Conservation (phyloP, 129 eudicot species). For the Arctium lappa region DNA sequence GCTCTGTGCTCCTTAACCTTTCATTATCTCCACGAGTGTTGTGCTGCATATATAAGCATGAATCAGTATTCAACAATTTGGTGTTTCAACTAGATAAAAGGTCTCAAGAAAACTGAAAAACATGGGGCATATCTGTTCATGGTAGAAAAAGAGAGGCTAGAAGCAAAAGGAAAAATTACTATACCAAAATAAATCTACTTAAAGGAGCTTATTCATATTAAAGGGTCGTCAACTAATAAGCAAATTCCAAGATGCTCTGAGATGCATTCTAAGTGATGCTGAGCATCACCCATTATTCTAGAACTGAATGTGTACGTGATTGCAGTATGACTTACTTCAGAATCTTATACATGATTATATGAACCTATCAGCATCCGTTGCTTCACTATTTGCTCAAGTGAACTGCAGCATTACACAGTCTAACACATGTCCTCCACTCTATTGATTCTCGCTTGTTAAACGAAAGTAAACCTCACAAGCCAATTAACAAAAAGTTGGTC, state of each 20-base stretch:
- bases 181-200: neutral
- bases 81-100: neutral
- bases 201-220: neutral
- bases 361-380: neutral
- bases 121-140: neutral
- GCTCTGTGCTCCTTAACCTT: constrained; percentile 41
- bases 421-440: neutral
- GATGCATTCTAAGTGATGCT: neutral
- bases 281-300: neutral
- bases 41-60: constrained; percentile 29
- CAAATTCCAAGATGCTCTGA: neutral
- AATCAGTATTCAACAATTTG: neutral
- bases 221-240: neutral
- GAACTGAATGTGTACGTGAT: neutral
- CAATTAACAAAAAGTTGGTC: neutral
- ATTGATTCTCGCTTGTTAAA: neutral
- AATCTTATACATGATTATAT: neutral
- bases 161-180: neutral
- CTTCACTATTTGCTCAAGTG: neutral
- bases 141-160: neutral
- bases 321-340: neutral
- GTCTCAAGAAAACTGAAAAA: neutral
- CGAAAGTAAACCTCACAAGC: too few species aligned
- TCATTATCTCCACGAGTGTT: constrained; percentile 48
- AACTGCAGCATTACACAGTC: neutral